Conservation (phyloP, 2,329 filamentous ascomycete species). For the Falciphora oryzae region DNA sequence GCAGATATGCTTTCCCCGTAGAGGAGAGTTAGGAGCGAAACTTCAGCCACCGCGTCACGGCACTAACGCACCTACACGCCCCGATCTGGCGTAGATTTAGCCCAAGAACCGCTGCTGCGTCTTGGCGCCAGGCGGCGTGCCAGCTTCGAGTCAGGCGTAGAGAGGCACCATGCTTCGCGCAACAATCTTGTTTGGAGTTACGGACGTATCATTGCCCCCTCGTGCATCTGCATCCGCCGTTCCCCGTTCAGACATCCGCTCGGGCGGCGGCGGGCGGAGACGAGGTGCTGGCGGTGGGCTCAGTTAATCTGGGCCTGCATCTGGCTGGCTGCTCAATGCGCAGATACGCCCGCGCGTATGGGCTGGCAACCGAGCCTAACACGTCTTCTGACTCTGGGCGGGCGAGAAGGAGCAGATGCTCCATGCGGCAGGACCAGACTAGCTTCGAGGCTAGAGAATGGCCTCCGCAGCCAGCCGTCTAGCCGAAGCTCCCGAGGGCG, state of each 20-base stretch:
- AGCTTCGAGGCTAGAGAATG: not conserved
- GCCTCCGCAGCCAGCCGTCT: constrained; percentile 4
- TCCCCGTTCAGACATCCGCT: not conserved
- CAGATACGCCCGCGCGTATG: not conserved
- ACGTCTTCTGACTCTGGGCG: not conserved
- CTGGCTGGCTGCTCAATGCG: not conserved
- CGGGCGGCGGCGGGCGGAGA: no score
- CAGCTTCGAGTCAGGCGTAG: not conserved
- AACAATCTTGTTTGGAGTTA: not conserved
- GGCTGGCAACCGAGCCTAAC: no score
- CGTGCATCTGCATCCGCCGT: not conserved
- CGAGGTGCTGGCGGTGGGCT: not conserved
- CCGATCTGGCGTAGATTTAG: not conserved
- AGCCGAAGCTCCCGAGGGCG: not conserved
- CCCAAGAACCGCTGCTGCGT: no score
- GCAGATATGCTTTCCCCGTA: not conserved
- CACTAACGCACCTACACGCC: not conserved
- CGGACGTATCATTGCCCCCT: not conserved
- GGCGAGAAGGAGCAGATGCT: no score
- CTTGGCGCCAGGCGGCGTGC: not conserved
- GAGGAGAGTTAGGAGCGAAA: not conserved
- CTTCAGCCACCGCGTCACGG: not conserved
- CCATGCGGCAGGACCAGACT: not conserved
- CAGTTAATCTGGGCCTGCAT: not conserved
- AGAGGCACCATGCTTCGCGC: not conserved